Percentiles rank a stretch among this genome's conserved stretches.
phyloP scores from a whole-genome alignment of 2,329 filamentous ascomycete genomes.

The Penicillium sp. region DNA sequence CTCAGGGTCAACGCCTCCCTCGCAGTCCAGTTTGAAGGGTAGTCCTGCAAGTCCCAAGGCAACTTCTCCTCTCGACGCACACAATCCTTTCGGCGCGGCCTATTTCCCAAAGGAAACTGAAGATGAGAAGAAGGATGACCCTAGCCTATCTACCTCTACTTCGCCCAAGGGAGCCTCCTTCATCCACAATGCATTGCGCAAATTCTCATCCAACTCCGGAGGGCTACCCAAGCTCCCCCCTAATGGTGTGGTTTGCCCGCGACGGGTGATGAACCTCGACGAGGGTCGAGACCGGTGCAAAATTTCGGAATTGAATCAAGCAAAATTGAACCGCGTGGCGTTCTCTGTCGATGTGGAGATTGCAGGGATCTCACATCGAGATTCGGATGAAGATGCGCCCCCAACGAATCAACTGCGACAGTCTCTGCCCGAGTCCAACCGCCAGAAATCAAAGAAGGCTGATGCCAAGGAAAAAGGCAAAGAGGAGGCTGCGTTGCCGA shows the following conservation, averaged over 20 bases:
- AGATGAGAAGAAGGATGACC: constrained; percentile 41
- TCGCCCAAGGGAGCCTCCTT: constrained; percentile 75
- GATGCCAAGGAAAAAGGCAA: constrained; percentile 66
- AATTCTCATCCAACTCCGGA: constrained; percentile 64
- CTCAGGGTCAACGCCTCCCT: constrained; percentile 50
- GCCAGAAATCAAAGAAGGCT: constrained; percentile 35
- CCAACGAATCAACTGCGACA: constrained; percentile 34
- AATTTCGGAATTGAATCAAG: constrained; percentile 75
- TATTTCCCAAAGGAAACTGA: constrained; percentile 47
- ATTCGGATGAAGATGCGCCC: constrained; percentile 54
- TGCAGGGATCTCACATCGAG: constrained; percentile 81
- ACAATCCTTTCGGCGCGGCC: constrained; percentile 49
- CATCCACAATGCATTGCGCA: constrained; percentile 76
- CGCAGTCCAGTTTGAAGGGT: constrained; percentile 37
- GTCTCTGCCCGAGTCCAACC: constrained; percentile 27
- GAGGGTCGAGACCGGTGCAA: constrained; percentile 74
- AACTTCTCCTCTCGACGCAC: constrained; percentile 39
- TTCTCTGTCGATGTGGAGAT: constrained; percentile 99
- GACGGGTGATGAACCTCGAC: constrained; percentile 83
- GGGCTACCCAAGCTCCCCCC: constrained; percentile 55
- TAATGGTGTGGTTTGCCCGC: constrained; percentile 72
- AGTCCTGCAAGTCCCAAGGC: constrained; percentile 31
- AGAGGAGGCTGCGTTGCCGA: constrained; percentile 73
- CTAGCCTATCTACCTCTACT: constrained; percentile 54
- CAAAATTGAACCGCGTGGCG: constrained; percentile 81